These are phyloP conservation scores for Penicillium brasilianum DNA, from an alignment of 2,329 filamentous ascomycete species.

Conservation along the genomic window DNA sequence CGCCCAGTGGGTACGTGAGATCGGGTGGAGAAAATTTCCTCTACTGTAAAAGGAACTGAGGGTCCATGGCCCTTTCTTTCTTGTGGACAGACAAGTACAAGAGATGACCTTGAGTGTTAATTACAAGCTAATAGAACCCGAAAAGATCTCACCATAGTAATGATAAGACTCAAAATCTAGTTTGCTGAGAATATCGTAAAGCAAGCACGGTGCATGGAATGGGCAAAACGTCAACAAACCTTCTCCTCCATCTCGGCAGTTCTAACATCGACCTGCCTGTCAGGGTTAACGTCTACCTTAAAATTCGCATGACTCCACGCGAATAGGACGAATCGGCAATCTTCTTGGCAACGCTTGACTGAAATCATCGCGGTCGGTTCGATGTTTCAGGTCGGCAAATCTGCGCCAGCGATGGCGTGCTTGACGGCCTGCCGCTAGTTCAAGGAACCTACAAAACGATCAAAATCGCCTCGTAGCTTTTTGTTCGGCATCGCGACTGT, in stretches of 20 bases:
- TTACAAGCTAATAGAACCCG: background rate
- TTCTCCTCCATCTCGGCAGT: background rate
- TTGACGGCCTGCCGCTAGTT: background rate
- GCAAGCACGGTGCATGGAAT: background rate
- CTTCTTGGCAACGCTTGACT: background rate
- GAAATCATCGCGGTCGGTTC: background rate
- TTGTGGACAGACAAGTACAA: background rate
- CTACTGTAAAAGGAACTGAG: background rate
- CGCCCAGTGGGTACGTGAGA: background rate
- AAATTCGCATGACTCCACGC: background rate
- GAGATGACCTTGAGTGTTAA: background rate
- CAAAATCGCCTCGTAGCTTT: background rate
- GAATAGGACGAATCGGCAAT: background rate
- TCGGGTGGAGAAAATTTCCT: background rate
- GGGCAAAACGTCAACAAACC: background rate
- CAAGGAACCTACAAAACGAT: background rate
- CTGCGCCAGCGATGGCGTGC: background rate
- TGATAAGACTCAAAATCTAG: too few relatives aligned
- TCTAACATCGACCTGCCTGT: background rate
- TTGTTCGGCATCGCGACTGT: background rate
- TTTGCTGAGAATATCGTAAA: too few relatives aligned
- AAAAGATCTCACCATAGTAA: too few relatives aligned
- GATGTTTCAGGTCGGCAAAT: background rate
- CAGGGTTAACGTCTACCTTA: background rate
- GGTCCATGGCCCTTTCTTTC: background rate